Evolutionary conservation across 208 protist species (phyloP).

Genomic region (Leptomonas seymouri): DNA sequence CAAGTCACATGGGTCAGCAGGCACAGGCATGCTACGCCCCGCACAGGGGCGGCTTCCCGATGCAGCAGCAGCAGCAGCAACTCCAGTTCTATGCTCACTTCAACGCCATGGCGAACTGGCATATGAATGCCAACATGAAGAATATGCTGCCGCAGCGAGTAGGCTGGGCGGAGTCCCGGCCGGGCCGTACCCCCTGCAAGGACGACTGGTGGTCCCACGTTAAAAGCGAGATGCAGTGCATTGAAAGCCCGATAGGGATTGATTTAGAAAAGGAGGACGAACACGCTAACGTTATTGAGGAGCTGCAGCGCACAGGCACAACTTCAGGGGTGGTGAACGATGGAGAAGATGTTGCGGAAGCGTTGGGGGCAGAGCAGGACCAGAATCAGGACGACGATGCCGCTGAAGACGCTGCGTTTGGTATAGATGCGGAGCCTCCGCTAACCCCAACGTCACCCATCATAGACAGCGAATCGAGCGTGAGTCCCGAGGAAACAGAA

Average conservation of each 20-base stretch:
- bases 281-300: conserved; percentile 27
- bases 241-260: conserved; percentile 43
- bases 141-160: conserved; percentile 13
- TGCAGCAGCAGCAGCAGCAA: conserved; percentile 30
- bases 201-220: conserved; percentile 49
- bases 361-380: conserved; percentile 9
- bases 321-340: conserved; percentile 22
- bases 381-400: neutral
- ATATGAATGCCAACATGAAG: conserved; percentile 13
- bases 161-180: conserved; percentile 28
- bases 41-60: neutral
- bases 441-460: no score
- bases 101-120: conserved; percentile 11
- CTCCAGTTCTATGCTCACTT: conserved; percentile 21
- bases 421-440: no score
- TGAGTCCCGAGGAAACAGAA: no score
- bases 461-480: no score
- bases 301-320: conserved; percentile 22
- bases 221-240: conserved; percentile 28
- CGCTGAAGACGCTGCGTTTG: no score
- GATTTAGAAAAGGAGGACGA: conserved; percentile 46
- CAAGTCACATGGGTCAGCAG: conserved; percentile 12
- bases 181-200: conserved; percentile 36
- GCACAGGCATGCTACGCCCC: neutral
- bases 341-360: conserved; percentile 9